Conservation (phyloP, 805 yeast species). For the Yarrowia sp. region DNA sequence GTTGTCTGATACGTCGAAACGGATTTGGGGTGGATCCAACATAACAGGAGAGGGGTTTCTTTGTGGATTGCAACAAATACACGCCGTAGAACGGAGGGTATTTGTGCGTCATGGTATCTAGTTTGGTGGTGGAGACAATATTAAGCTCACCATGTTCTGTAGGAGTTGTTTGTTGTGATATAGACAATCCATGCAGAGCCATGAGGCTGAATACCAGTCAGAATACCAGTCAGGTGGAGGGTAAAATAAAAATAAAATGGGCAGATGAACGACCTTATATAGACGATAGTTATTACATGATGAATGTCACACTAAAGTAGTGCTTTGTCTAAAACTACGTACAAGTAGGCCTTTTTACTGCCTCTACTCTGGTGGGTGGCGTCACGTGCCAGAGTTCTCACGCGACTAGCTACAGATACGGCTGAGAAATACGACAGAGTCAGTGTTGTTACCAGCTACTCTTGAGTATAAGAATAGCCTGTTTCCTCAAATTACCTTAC, state of each 20-base stretch:
- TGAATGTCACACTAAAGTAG: background rate
- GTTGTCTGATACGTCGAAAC: conserved; percentile 63
- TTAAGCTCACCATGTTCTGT: background rate
- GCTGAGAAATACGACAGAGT: no score
- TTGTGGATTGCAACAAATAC: conserved; percentile 60
- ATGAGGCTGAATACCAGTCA: no score
- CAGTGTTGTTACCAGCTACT: no score
- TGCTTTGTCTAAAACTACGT: background rate
- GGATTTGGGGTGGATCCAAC: conserved; percentile 86
- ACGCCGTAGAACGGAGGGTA: conserved; percentile 56
- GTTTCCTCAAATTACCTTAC: no score
- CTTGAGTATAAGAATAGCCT: background rate
- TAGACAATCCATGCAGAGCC: background rate
- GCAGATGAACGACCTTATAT: no score
- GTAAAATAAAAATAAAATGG: no score
- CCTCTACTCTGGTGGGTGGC: no score
- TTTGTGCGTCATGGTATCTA: conserved; percentile 19
- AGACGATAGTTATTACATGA: no score
- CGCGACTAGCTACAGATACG: background rate
- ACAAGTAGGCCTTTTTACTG: no score
- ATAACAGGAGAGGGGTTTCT: conserved; percentile 58
- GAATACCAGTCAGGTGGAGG: no score
- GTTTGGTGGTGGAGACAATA: background rate
- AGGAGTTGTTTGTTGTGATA: background rate
- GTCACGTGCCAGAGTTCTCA: no score